Conservation (phyloP, 2,329 filamentous ascomycete genomes). For the Alternaria tenuissima region DNA sequence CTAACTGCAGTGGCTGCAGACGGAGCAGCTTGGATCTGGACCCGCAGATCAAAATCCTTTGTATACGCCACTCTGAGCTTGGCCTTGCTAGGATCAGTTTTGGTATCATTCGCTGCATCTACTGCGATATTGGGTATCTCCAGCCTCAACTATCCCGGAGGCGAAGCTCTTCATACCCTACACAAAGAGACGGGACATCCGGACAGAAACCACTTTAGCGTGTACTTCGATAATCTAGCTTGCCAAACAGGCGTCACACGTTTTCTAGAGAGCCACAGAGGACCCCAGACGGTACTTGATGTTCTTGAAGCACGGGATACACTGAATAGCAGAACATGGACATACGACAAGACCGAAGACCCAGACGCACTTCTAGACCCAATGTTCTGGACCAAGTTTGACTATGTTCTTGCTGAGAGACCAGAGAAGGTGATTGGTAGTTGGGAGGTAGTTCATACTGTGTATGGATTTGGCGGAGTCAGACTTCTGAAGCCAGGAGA, state of each 20-base stretch:
- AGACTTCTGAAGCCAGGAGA: constrained; percentile 57
- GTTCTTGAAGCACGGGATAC: constrained; percentile 33
- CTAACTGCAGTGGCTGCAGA: constrained; percentile 80
- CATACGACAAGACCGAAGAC: constrained; percentile 69
- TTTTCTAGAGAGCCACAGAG: constrained; percentile 57
- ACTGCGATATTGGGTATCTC: constrained; percentile 77
- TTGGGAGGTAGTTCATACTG: constrained; percentile 62
- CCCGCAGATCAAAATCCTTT: constrained; percentile 68
- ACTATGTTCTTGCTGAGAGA: constrained; percentile 66
- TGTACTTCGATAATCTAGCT: constrained; percentile 68
- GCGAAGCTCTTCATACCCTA: constrained; percentile 70
- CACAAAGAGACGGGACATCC: constrained; percentile 41
- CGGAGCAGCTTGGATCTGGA: constrained; percentile 70
- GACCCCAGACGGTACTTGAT: constrained; percentile 38
- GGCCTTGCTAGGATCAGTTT: constrained; percentile 66
- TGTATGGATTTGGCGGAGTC: constrained; percentile 62
- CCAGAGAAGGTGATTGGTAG: constrained; percentile 57
- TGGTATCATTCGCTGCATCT: constrained; percentile 68
- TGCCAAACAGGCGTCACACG: constrained; percentile 70
- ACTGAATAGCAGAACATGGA: constrained; percentile 52
- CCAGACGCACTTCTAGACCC: constrained; percentile 57
- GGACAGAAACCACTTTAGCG: constrained; percentile 33
- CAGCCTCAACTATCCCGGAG: constrained; percentile 92
- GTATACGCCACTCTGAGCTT: constrained; percentile 65
- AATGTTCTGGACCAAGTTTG: constrained; percentile 65